phyloP scores from a whole-genome alignment of 2,329 filamentous ascomycete genomes.

The Dothistroma pini region DNA sequence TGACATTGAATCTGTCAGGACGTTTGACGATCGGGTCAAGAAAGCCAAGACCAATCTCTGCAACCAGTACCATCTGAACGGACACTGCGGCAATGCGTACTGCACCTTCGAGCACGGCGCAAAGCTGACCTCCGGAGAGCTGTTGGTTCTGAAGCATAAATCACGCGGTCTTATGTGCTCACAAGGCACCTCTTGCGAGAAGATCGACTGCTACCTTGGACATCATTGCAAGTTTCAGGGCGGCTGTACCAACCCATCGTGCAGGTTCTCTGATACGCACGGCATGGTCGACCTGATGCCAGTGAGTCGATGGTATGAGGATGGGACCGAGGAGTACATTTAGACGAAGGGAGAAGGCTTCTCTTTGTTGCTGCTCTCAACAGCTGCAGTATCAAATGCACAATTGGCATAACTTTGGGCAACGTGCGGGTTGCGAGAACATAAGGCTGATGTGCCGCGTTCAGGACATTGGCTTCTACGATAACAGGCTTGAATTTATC shows the following conservation, averaged over 20 bases:
- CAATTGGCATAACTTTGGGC: neutral
- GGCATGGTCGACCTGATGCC: constrained; percentile 25
- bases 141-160: constrained; percentile 41
- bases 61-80: constrained; percentile 38
- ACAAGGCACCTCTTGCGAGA: constrained; percentile 36
- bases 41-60: constrained; percentile 34
- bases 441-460: neutral
- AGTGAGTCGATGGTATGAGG: constrained; percentile 29
- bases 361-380: neutral
- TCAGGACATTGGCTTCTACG: neutral
- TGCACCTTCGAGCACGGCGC: constrained; percentile 44
- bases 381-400: neutral
- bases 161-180: constrained; percentile 41
- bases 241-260: constrained; percentile 37
- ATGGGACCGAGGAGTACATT: constrained; percentile 29
- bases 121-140: constrained; percentile 37
- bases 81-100: constrained; percentile 40
- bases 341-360: neutral
- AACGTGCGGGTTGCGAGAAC: neutral
- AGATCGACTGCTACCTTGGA: constrained; percentile 42
- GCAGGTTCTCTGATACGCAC: constrained; percentile 40
- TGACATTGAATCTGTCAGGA: constrained; percentile 29
- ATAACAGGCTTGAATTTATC: neutral
- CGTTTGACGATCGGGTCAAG: constrained; percentile 30
- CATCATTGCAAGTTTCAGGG: constrained; percentile 41